These are phyloP conservation scores for Pistacia vera DNA, from an alignment of 345 rosid species.

Conservation along the genomic window DNA sequence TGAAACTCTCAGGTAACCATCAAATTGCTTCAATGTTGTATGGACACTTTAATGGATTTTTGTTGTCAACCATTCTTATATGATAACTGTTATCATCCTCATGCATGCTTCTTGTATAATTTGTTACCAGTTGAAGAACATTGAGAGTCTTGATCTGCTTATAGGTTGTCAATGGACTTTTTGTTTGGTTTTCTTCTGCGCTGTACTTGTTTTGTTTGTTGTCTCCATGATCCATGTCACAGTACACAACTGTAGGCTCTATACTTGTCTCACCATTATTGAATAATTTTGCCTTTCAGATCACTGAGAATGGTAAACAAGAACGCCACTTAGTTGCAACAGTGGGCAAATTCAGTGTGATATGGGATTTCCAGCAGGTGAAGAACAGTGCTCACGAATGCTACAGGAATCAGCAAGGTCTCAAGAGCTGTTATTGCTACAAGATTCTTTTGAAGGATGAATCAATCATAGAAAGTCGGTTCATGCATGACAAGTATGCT, in stretches of 20 bases:
- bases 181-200: background rate
- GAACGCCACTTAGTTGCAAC: conserved; percentile 92
- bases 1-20: background rate
- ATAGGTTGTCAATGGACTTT: background rate
- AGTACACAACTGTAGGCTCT: background rate
- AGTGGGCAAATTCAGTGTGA: conserved; percentile 92
- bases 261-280: background rate
- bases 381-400: conserved; percentile 88
- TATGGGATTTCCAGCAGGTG: conserved; percentile 97
- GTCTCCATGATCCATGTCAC: background rate
- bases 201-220: background rate
- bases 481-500: conserved; percentile 91
- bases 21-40: background rate
- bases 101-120: background rate
- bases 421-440: conserved; percentile 95
- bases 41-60: no score
- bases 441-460: conserved; percentile 92
- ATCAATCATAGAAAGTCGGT: conserved; percentile 87
- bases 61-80: background rate
- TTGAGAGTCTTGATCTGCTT: background rate
- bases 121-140: background rate
- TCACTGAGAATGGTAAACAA: conserved; percentile 88
- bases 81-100: background rate
- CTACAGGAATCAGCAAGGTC: conserved; percentile 87
- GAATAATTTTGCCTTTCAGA: conserved; percentile 42